Evolutionary conservation across 2,329 filamentous ascomycete species (phyloP), one percentile per base, ranked within the genome.

Genomic region (Alternaria sp.): DNA sequence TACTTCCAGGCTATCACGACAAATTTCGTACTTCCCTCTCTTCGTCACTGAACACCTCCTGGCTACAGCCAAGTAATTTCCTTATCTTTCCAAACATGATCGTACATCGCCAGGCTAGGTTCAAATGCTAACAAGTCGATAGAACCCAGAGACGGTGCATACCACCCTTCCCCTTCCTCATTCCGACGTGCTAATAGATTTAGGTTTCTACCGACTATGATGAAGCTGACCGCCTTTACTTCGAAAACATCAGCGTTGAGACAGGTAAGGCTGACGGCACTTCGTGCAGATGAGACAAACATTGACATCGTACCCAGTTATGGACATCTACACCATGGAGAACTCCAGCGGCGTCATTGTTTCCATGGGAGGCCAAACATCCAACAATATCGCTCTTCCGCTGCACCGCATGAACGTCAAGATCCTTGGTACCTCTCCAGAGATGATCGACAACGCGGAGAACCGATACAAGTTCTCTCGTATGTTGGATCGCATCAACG

Each of bases 381-480:
- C 96, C 3, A 98, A 98, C 87, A 98, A 98, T 84, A 97, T 99
- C 74, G 94, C 96, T 2, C 86, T 98, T 55, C 92, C 93, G 4
- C 87, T 99, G 20, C 90, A 94, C 80, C 91, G 95, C 68, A 87
- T 94, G 54, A 96, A 96, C 66, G 92, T 97, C 77, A 96, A 95
- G 83, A 90, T 98, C 37, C 86, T 98, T 5, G 96, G 96, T 71
- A 99, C 96, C 2, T 97, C 95, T 0, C 96, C 96, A 10, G 96
- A 99, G 81, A 98, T 98, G 95, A 98, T 99, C 76, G 96, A 99
- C 80, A 93, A 88, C 37, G 96, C 96, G 2, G 96, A 99, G 85
- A 98, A 99, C 81, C 87, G 96, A 62, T 98, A 96, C 87, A 98
- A 98, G 85, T 98, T 98, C 85, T 97, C 94, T 46, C 93, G 96